Conservation (phyloP, 805 yeast genomes). For the Candida cerambycidarum region DNA sequence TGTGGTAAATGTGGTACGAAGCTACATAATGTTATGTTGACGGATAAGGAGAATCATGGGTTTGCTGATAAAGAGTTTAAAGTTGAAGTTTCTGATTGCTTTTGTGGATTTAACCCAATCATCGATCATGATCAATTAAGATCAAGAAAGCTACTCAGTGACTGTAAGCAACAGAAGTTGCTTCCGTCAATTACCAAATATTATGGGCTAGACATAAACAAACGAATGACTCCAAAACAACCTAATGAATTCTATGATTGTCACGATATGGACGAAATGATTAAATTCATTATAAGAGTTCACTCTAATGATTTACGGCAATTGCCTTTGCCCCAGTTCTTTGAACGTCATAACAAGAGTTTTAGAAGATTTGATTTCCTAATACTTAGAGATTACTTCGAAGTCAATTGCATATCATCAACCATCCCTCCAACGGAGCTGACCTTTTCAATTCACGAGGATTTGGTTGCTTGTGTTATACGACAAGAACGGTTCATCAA, state of each 20-base stretch:
- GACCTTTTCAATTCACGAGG: conserved; percentile 10
- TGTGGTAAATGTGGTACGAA: conserved; percentile 16
- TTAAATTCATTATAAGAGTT: background rate
- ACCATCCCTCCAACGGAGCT: background rate
- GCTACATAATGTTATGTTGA: background rate
- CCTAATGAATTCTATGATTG: background rate
- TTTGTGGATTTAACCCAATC: conserved; percentile 13
- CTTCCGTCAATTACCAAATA: background rate
- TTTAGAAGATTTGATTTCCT: background rate
- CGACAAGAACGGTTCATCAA: conserved; percentile 23
- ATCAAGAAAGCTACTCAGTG: conserved; percentile 17
- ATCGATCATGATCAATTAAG: conserved; percentile 23
- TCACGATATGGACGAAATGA: background rate
- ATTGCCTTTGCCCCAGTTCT: background rate
- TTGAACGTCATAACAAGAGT: background rate
- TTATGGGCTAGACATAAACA: background rate
- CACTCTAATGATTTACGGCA: background rate
- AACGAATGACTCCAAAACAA: background rate
- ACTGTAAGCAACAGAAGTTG: background rate
- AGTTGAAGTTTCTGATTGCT: conserved; percentile 11
- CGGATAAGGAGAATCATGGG: conserved; percentile 3
- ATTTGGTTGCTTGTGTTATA: conserved; percentile 25
- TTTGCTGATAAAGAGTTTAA: conserved; percentile 13
- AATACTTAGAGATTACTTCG: conserved; percentile 20
- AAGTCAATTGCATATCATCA: background rate